Conservation (phyloP, 169 alveolate genomes). For the Cryptosporidium meleagridis region DNA sequence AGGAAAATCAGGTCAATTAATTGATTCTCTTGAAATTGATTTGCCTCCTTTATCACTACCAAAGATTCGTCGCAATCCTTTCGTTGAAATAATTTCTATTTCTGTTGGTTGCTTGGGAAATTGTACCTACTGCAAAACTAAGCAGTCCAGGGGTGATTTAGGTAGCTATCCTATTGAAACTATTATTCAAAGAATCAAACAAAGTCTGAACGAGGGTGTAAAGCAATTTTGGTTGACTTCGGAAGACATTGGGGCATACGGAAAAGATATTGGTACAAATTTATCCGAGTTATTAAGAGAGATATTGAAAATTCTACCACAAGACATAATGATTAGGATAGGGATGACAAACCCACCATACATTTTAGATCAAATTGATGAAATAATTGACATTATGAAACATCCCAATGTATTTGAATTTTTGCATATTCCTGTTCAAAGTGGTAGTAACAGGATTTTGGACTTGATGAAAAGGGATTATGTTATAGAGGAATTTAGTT, state of each 20-base stretch:
- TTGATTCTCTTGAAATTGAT: slow-evolving; percentile 30
- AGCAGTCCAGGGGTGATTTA: slow-evolving; percentile 95
- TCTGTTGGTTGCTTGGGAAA: slow-evolving; percentile 98
- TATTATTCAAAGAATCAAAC: slow-evolving; percentile 89
- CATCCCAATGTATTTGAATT: slow-evolving; percentile 96
- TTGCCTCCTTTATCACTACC: slow-evolving; percentile 96
- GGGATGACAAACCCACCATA: slow-evolving; percentile 99
- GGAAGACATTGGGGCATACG: slow-evolving; percentile 99
- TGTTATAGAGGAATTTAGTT: slow-evolving; percentile 92
- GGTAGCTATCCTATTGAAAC: slow-evolving; percentile 92
- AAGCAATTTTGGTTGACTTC: slow-evolving; percentile 98
- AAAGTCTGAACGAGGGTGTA: slow-evolving; percentile 92
- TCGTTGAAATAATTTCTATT: slow-evolving; percentile 94
- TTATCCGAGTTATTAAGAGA: slow-evolving; percentile 89
- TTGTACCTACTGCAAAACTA: slow-evolving; percentile 98
- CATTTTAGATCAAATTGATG: slow-evolving; percentile 94
- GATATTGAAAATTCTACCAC: slow-evolving; percentile 85
- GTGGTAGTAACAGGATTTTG: slow-evolving; percentile 94
- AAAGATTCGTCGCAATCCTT: slow-evolving; percentile 95
- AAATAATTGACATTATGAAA: slow-evolving; percentile 90
- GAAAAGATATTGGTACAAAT: slow-evolving; percentile 96
- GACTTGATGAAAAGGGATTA: slow-evolving; percentile 97
- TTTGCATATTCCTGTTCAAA: slow-evolving; percentile 98
- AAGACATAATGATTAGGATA: slow-evolving; percentile 90
- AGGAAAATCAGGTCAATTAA: neutral